Evolutionary conservation across 306 rosid genomes (phyloP).

Genomic region (Gastrolobium villosum): DNA sequence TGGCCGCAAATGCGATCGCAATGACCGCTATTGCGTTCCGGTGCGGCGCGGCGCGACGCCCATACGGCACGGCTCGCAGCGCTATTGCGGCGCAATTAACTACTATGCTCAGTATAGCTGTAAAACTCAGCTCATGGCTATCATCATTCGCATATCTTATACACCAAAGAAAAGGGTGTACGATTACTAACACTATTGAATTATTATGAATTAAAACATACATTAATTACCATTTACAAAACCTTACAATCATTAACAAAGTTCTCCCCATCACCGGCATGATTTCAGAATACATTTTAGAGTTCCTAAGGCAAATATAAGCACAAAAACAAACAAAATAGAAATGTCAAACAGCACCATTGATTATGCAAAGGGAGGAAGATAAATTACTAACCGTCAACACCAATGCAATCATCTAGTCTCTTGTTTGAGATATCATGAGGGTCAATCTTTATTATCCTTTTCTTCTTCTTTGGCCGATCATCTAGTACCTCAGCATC

Average conservation of each 20-base stretch:
- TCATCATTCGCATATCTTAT: neutral
- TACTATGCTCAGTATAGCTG: no score
- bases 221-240: slow-evolving; percentile 3
- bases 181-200: neutral
- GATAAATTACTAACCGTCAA: slow-evolving; percentile 60
- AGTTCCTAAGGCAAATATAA: slow-evolving; percentile 23
- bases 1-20: no score
- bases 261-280: slow-evolving; percentile 24
- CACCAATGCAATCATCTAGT: slow-evolving; percentile 63
- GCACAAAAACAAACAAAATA: slow-evolving; percentile 14
- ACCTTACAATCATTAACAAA: slow-evolving; percentile 20
- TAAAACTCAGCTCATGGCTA: neutral
- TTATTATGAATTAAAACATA: slow-evolving; percentile 20
- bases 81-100: no score
- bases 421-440: slow-evolving; percentile 91
- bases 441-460: slow-evolving; percentile 70
- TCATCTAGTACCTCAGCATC: slow-evolving; percentile 53
- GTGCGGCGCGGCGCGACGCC: no score
- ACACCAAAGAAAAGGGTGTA: slow-evolving; percentile 7
- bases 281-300: slow-evolving; percentile 10
- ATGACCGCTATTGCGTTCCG: no score
- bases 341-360: slow-evolving; percentile 9
- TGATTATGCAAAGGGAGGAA: slow-evolving; percentile 36
- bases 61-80: no score
- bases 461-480: slow-evolving; percentile 73